Conservation (phyloP, 106 monocot genomes). For the Gastrodia elata region DNA sequence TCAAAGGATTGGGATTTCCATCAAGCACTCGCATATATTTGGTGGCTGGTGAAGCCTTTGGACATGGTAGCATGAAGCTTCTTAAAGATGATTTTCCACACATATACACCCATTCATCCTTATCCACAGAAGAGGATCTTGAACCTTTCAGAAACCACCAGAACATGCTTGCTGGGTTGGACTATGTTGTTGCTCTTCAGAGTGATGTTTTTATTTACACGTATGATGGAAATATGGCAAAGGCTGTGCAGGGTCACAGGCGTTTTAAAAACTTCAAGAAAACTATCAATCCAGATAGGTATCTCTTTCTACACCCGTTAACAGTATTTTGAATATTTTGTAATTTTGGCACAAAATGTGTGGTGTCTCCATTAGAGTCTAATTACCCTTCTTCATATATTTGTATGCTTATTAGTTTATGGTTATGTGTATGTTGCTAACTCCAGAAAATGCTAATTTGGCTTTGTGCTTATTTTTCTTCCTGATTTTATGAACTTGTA, state of each 20-base stretch:
- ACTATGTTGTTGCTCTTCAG: conserved; percentile 84
- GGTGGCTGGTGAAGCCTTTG: conserved; percentile 88
- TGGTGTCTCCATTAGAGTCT: background rate
- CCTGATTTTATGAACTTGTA: background rate
- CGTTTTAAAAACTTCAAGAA: conserved; percentile 85
- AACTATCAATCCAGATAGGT: conserved; percentile 91
- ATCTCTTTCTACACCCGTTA: background rate
- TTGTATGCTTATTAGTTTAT: background rate
- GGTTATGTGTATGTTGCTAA: background rate
- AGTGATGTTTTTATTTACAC: conserved; percentile 94
- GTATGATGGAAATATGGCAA: conserved; percentile 99
- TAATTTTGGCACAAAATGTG: background rate
- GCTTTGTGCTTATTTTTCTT: background rate
- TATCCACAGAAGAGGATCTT: conserved; percentile 69
- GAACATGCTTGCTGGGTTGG: conserved; percentile 98
- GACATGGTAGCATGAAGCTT: conserved; percentile 76
- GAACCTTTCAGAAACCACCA: conserved; percentile 59
- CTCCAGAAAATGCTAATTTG: no score
- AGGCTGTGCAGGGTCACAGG: conserved; percentile 94
- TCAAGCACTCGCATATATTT: conserved; percentile 78
- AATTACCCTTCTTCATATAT: background rate
- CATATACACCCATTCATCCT: conserved; percentile 58
- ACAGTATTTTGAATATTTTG: background rate
- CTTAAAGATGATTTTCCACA: conserved; percentile 71
- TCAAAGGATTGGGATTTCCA: conserved; percentile 78